These are phyloP conservation scores for Nymphaea thermarum DNA, from an alignment of 164 flowering plant genomes.

Conservation along the genomic window DNA sequence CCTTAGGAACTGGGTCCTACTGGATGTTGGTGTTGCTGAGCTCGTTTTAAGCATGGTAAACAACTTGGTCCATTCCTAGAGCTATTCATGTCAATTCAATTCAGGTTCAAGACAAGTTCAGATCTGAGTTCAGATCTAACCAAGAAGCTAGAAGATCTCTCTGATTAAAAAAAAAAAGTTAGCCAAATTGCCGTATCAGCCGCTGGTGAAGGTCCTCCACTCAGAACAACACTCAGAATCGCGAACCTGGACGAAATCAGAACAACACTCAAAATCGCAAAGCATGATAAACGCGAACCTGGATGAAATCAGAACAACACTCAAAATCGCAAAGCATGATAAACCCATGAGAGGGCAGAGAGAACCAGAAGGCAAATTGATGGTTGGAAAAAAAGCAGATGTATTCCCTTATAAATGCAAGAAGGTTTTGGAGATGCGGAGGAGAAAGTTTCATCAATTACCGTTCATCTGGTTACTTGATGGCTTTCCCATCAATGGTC, in stretches of 20 bases:
- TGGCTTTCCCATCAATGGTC: too few relatives aligned
- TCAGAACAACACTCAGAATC: background rate
- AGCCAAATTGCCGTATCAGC: background rate
- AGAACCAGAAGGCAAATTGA: background rate
- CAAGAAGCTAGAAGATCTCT: too few relatives aligned
- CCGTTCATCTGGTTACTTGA: too few relatives aligned
- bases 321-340: background rate
- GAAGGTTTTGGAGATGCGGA: slow-evolving; percentile 2
- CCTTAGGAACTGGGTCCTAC: too few relatives aligned
- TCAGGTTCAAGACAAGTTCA: too few relatives aligned
- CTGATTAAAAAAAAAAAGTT: too few relatives aligned
- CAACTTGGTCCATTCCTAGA: too few relatives aligned
- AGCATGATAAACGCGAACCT: background rate
- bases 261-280: background rate
- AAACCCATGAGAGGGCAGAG: background rate
- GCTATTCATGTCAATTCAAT: too few relatives aligned
- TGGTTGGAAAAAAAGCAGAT: background rate
- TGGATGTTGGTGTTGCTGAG: too few relatives aligned
- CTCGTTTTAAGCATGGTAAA: too few relatives aligned
- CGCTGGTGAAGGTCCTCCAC: background rate
- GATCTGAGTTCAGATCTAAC: too few relatives aligned
- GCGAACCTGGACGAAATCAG: background rate
- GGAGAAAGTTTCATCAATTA: background rate
- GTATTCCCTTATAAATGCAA: background rate
- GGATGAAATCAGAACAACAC: background rate